phyloP scores from a whole-genome alignment of 139 green algal genomes.

The Chlamydomonas sphaeroides region DNA sequence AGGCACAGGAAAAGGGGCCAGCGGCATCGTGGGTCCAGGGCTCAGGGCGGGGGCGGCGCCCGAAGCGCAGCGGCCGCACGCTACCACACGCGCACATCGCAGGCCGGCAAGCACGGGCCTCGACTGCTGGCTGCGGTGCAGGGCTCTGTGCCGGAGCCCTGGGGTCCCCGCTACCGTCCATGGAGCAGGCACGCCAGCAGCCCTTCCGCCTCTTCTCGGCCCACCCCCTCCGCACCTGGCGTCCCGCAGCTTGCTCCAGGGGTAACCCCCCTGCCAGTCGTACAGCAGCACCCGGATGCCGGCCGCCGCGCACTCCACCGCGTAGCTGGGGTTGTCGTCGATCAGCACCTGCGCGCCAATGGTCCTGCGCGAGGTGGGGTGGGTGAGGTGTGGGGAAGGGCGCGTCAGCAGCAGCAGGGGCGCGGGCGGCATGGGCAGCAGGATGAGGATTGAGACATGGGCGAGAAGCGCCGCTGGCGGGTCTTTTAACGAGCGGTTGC shows the following conservation, averaged over 20 bases:
- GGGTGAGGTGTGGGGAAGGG: not conserved
- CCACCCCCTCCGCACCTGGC: slow-evolving; percentile 36
- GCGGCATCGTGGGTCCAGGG: not conserved
- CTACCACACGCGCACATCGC: too few relatives aligned
- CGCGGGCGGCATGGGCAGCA: too few relatives aligned
- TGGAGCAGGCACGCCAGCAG: too few relatives aligned
- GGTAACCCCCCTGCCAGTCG: slow-evolving; percentile 87
- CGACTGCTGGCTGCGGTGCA: not conserved
- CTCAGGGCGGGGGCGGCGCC: too few relatives aligned
- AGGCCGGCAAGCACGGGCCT: too few relatives aligned
- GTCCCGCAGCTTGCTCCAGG: slow-evolving; percentile 84
- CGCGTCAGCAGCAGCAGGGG: too few relatives aligned
- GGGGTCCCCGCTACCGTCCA: too few relatives aligned
- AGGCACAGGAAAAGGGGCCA: not conserved
- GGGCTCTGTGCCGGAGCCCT: not conserved
- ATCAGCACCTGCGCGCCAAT: slow-evolving; percentile 90
- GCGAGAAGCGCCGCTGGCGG: too few relatives aligned
- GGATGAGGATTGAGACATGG: too few relatives aligned
- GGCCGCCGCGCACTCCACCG: slow-evolving; percentile 85
- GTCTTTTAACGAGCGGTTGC: too few relatives aligned
- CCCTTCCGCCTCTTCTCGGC: too few relatives aligned
- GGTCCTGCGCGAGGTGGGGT: slow-evolving; percentile 62
- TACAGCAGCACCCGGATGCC: slow-evolving; percentile 95
- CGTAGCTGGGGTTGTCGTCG: slow-evolving; percentile 95
- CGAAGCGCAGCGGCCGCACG: too few relatives aligned